phyloP scores from a whole-genome alignment of 192 early-diverging fungal genomes.

The Haplosporangium gracile region DNA sequence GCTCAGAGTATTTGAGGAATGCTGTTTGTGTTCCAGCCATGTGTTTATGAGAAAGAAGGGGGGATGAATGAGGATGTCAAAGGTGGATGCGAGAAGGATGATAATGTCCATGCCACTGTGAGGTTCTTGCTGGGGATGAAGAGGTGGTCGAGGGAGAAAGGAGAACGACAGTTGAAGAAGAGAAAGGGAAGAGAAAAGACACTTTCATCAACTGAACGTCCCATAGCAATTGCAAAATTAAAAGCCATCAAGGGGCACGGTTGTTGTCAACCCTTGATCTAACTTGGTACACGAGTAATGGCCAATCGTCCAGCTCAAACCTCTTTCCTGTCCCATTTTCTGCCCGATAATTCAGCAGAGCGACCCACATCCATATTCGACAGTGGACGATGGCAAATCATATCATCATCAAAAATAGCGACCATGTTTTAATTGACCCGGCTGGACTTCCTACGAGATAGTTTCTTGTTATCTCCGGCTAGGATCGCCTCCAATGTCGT shows the following conservation, averaged over 20 bases:
- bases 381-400: too few species aligned
- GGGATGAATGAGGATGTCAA: background rate
- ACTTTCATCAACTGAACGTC: background rate
- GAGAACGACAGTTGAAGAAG: background rate
- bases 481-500: conserved; percentile 38
- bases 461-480: conserved; percentile 34
- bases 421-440: background rate
- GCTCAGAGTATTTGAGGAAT: background rate
- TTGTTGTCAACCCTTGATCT: too few species aligned
- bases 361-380: too few species aligned
- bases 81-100: background rate
- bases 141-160: too few species aligned
- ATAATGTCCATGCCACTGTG: too few species aligned
- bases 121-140: too few species aligned
- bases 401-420: background rate
- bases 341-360: too few species aligned
- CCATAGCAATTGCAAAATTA: too few species aligned
- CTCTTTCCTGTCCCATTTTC: too few species aligned
- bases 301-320: too few species aligned
- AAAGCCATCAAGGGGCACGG: too few species aligned
- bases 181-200: background rate
- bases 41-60: background rate
- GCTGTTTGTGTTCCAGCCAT: background rate
- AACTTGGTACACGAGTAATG: too few species aligned
- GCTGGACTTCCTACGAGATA: conserved; percentile 30